Evolutionary conservation across 768 basidiomycete species (phyloP), one percentile per base, ranked within the genome.

Genomic region (Pisolithus microcarpus): DNA sequence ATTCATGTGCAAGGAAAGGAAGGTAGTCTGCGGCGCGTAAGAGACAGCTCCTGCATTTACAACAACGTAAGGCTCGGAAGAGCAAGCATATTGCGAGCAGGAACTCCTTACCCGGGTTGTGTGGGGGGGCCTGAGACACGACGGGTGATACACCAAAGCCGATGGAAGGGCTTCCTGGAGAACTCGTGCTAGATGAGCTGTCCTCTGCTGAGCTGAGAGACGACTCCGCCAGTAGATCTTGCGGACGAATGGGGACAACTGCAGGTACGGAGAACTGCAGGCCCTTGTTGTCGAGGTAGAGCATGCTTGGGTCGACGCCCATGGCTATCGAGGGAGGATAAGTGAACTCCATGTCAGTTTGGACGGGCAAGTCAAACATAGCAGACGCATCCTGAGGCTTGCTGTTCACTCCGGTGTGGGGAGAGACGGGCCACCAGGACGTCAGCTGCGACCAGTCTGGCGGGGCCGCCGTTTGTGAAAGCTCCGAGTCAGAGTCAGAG

Each of bases 221-320:
- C 16, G 67, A 61, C 1, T 54, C 38, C 5, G 52, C 42, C 34
- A 70, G 52, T 26, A 67, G 21, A 48, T 67, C 67, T 16, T 65
- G 62, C 1, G 64, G 65, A 2, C 65, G 65, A 42, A 67, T 38
- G 18, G 60, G 66, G 18, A 54, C 43, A 4, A 42, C 6, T 18
- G 55, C 42, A 37, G 52, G 11, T 23, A 26, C 4, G 44, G 56
- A n/a, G 46, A 46, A 8, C 30, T 44, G 50, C 16, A 50, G 36
- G 2, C 43, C 46, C 42, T 65, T 67, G 13, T 60, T 57, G 28
- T 72, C 63, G 49, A 76, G 43, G 16, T 65, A 80, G 59, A 86
- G 84, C 11, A 87, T 67, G 56, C 71, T 81, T 28, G 87, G 85
- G 52, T 88, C 82, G 49, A 88, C 75, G 1, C 77, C 75, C 57